A percentile compares a stretch with the other conserved stretches of the same genome.
These are phyloP conservation scores for Rhizopogon vesiculosus DNA, from an alignment of 768 basidiomycete genomes.

Conservation along the genomic window DNA sequence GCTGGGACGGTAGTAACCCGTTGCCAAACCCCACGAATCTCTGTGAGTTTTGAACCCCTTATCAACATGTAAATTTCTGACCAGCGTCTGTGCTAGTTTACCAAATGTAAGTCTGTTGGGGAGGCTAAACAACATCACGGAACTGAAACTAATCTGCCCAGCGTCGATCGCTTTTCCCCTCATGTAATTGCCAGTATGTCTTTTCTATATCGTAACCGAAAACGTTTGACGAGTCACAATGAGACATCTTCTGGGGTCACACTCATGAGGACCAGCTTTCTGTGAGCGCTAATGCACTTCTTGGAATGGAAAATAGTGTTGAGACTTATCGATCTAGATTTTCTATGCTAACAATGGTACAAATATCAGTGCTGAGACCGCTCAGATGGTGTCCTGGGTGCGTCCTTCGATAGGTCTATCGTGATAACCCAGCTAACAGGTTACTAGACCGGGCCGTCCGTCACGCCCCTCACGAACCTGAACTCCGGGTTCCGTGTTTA, in stretches of 20 bases:
- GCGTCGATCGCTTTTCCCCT: slow-evolving; percentile 73
- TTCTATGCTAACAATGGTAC: slow-evolving; percentile 74
- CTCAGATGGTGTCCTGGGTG: slow-evolving; percentile 51
- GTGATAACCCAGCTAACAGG: slow-evolving; percentile 4
- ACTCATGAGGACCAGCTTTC: slow-evolving; percentile 71
- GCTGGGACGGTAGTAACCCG: slow-evolving; percentile 72
- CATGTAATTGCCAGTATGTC: slow-evolving; percentile 70
- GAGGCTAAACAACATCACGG: neutral
- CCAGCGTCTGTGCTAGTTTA: slow-evolving; percentile 30
- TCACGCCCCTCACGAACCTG: slow-evolving; percentile 66
- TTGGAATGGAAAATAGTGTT: neutral
- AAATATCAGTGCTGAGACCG: slow-evolving; percentile 48
- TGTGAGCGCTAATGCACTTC: slow-evolving; percentile 29
- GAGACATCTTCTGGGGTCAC: slow-evolving; percentile 77
- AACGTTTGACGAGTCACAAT: slow-evolving; percentile 7
- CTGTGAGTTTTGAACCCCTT: slow-evolving; percentile 39
- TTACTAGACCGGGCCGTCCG: slow-evolving; percentile 58
- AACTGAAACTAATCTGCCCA: slow-evolving; percentile 18
- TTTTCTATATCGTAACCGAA: slow-evolving; percentile 2
- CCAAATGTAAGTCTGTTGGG: slow-evolving; percentile 35
- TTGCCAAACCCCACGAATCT: slow-evolving; percentile 62
- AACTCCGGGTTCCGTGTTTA: slow-evolving; percentile 66
- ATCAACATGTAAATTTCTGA: neutral
- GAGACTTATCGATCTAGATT: slow-evolving; percentile 35
- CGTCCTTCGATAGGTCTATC: slow-evolving; percentile 9